Conservation (phyloP, 2,329 filamentous ascomycete genomes). For the Ophiobolus disseminans region DNA sequence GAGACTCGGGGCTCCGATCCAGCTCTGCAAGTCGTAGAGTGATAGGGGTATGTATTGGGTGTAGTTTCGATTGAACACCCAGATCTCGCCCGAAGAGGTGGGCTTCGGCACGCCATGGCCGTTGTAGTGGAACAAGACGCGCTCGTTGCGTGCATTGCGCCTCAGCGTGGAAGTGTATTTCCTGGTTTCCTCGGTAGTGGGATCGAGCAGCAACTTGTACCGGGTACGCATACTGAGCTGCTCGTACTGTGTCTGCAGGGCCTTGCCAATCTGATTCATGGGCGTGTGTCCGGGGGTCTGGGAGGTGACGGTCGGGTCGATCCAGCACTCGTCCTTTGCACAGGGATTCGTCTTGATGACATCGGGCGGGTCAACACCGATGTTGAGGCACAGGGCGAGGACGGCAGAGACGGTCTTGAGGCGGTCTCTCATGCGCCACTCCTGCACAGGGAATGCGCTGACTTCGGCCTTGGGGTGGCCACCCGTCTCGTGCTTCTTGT, state of each 20-base stretch:
- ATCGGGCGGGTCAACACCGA: constrained; percentile 96
- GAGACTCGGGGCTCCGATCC: constrained; percentile 93
- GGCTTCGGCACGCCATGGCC: constrained; percentile 96
- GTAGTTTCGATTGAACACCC: constrained; percentile 99
- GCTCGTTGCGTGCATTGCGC: constrained; percentile 92
- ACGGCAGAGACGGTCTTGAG: constrained; percentile 97
- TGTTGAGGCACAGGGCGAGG: constrained; percentile 92
- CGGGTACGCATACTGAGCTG: constrained; percentile 92
- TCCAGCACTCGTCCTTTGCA: constrained; percentile 95
- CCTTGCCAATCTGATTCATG: constrained; percentile 93
- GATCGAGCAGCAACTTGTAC: constrained; percentile 96
- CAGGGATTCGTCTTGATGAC: constrained; percentile 94
- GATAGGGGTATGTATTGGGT: constrained; percentile 98
- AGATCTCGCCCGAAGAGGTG: constrained; percentile 94
- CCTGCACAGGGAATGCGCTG: constrained; percentile 69
- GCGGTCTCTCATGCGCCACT: constrained; percentile 97
- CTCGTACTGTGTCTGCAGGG: constrained; percentile 95
- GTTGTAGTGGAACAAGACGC: constrained; percentile 98
- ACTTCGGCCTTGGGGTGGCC: constrained; percentile 76
- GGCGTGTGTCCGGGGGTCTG: constrained; percentile 76
- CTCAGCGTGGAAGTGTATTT: constrained; percentile 92
- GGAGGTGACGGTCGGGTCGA: constrained; percentile 83
- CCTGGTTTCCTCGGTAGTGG: constrained; percentile 95
- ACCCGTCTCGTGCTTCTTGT: constrained; percentile 95
- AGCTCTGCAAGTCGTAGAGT: constrained; percentile 91